Evolutionary conservation across 257 asterid species (phyloP).

Genomic region (Voacanga thouarsii): DNA sequence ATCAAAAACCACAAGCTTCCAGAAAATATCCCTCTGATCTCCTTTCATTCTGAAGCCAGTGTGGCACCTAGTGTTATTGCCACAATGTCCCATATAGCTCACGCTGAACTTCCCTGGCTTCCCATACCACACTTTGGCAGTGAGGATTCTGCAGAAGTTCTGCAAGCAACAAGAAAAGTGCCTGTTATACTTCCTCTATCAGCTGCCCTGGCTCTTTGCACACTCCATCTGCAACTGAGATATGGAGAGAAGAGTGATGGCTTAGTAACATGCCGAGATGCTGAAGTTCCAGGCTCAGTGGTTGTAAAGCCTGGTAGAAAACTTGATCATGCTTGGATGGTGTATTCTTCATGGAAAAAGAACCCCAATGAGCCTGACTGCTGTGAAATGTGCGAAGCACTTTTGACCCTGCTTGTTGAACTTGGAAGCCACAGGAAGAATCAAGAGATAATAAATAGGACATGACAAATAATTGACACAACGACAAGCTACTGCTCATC

Average conservation of each 20-base stretch:
- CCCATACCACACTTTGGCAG: constrained; percentile 35
- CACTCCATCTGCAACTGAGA: constrained; percentile 72
- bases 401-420: constrained; percentile 69
- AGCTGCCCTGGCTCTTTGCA: constrained; percentile 66
- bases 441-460: not conserved
- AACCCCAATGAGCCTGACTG: constrained; percentile 56
- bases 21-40: constrained; percentile 62
- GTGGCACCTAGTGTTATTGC: constrained; percentile 60
- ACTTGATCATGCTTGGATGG: constrained; percentile 97
- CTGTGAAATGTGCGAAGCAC: constrained; percentile 80
- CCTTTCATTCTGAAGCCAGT: constrained; percentile 80
- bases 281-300: constrained; percentile 91
- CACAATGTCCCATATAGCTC: constrained; percentile 83
- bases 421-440: constrained; percentile 39
- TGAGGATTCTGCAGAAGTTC: constrained; percentile 37
- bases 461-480: not conserved
- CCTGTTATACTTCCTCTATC: constrained; percentile 84
- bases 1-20: constrained; percentile 66
- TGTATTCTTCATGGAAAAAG: constrained; percentile 71
- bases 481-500: not conserved
- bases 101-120: constrained; percentile 79
- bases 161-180: constrained; percentile 42
- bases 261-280: constrained; percentile 87
- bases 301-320: constrained; percentile 68
- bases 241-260: constrained; percentile 99